These are phyloP conservation scores for Pelargonium australe DNA, from an alignment of 441 rosid species.

Conservation along the genomic window DNA sequence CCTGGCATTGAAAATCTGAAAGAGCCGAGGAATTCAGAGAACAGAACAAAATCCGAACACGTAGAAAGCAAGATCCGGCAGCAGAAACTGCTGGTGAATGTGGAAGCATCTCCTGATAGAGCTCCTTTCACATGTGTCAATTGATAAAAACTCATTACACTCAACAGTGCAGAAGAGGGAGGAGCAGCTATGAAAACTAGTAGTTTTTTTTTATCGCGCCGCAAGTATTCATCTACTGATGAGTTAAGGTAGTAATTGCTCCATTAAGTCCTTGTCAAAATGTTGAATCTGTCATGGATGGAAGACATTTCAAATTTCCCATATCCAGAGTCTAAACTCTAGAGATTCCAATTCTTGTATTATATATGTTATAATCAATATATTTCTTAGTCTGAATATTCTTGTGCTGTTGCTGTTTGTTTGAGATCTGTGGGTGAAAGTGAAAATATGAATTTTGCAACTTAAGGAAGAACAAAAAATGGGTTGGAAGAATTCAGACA, in stretches of 20 bases:
- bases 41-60: conserved; percentile 23
- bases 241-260: too few species aligned
- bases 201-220: background rate
- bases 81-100: background rate
- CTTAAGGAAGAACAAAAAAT: background rate
- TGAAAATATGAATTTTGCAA: background rate
- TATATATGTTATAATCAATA: too few species aligned
- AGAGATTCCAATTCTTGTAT: too few species aligned
- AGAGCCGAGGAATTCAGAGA: conserved; percentile 27
- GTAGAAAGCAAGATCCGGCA: conserved; percentile 33
- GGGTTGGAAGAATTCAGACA: conserved; percentile 1
- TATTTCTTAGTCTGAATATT: background rate
- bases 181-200: too few species aligned
- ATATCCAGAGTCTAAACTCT: too few species aligned
- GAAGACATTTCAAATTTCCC: too few species aligned
- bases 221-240: too few species aligned
- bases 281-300: too few species aligned
- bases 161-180: conserved; percentile 7
- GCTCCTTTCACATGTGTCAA: conserved; percentile 63
- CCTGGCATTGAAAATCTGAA: conserved; percentile 15
- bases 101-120: conserved; percentile 41
- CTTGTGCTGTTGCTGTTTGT: background rate
- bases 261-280: too few species aligned
- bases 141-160: conserved; percentile 17
- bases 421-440: background rate